These are phyloP conservation scores for Breynia disticha DNA, from an alignment of 441 rosid genomes.

Conservation along the genomic window DNA sequence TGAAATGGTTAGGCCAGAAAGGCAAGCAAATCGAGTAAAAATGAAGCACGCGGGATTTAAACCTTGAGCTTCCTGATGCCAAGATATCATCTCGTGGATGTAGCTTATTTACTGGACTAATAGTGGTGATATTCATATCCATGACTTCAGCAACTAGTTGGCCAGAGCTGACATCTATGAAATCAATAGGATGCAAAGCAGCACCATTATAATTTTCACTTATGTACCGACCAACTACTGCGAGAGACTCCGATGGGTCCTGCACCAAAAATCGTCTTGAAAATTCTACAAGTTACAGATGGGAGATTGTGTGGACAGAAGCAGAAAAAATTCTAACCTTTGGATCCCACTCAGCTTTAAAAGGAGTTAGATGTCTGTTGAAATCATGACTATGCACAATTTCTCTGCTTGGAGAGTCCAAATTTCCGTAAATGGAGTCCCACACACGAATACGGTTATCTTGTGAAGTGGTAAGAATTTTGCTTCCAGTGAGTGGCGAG, in stretches of 20 bases:
- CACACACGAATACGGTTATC: slow-evolving; percentile 82
- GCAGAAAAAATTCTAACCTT: slow-evolving; percentile 33
- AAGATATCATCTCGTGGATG: slow-evolving; percentile 88
- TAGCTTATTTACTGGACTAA: slow-evolving; percentile 85
- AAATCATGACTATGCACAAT: slow-evolving; percentile 97
- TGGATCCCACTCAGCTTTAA: slow-evolving; percentile 98
- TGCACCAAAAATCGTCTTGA: slow-evolving; percentile 21
- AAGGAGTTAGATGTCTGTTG: slow-evolving; percentile 82
- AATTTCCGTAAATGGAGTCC: slow-evolving; percentile 75
- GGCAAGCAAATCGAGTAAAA: background rate
- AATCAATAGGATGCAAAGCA: slow-evolving; percentile 91
- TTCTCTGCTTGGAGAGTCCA: slow-evolving; percentile 86
- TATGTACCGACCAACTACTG: slow-evolving; percentile 80
- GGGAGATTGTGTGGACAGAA: background rate
- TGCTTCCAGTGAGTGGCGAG: slow-evolving; percentile 75
- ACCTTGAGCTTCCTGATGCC: slow-evolving; percentile 97
- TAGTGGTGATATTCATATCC: slow-evolving; percentile 94
- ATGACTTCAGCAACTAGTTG: slow-evolving; percentile 83
- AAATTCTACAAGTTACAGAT: background rate
- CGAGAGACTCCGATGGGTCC: slow-evolving; percentile 86
- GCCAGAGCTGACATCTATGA: slow-evolving; percentile 72
- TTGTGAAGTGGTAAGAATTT: slow-evolving; percentile 82
- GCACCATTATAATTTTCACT: slow-evolving; percentile 83
- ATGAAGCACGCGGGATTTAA: background rate
- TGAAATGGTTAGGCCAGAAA: slow-evolving; percentile 4